Percentiles rank a stretch among this genome's conserved stretches.
phyloP scores from a whole-genome alignment of 164 flowering plant genomes.

The Cinnamomum micranthum region DNA sequence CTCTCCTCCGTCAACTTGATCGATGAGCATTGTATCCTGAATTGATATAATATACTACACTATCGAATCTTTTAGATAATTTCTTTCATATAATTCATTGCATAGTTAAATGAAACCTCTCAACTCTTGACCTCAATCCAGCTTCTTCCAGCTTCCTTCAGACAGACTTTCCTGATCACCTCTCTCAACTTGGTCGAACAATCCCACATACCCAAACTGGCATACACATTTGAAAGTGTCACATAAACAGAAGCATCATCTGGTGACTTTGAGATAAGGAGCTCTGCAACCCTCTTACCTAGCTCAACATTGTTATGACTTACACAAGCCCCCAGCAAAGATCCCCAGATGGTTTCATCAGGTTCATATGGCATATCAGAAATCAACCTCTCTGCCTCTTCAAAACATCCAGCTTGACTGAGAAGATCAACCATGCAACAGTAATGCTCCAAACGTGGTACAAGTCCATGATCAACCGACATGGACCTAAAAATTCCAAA shows the following conservation, averaged over 20 bases:
- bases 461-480: conserved; percentile 16
- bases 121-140: conserved; percentile 23
- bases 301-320: conserved; percentile 19
- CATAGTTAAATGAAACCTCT: not conserved
- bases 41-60: not conserved
- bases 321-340: conserved; percentile 28
- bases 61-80: not conserved
- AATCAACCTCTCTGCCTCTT: conserved; percentile 25
- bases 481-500: conserved; percentile 19
- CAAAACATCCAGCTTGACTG: conserved; percentile 23
- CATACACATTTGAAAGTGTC: conserved; percentile 21
- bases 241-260: conserved; percentile 17
- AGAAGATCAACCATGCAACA: conserved; percentile 31
- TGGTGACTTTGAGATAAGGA: conserved; percentile 14
- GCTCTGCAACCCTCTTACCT: conserved; percentile 13
- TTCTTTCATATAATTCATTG: not conserved
- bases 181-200: conserved; percentile 15
- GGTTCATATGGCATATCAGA: conserved; percentile 21
- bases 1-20: too few species aligned
- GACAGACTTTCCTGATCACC: conserved; percentile 13
- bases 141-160: conserved; percentile 26
- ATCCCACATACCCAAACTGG: conserved; percentile 26
- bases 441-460: conserved; percentile 24
- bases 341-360: conserved; percentile 20
- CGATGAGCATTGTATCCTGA: not conserved